Conservation (phyloP, 495 filamentous ascomycete genomes). For the Beverwykella pulmonaria region DNA sequence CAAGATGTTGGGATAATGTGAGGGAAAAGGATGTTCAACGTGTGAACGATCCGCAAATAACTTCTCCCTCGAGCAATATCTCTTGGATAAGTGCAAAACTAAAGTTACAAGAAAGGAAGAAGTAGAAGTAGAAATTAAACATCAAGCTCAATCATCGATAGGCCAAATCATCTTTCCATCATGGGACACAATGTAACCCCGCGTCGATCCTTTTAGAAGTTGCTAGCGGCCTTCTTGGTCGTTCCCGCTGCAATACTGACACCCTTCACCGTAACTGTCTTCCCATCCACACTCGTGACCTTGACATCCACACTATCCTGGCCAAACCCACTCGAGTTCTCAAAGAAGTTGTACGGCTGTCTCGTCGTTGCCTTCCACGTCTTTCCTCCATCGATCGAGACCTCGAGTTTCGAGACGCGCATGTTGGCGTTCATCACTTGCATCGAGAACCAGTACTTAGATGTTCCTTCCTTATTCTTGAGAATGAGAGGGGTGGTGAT, state of each 20-base stretch:
- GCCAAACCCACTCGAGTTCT: constrained; percentile 57
- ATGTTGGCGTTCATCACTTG: constrained; percentile 62
- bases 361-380: constrained; percentile 57
- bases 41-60: too few species aligned
- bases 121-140: background rate
- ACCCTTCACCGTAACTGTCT: constrained; percentile 41
- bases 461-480: constrained; percentile 61
- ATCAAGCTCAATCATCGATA: background rate
- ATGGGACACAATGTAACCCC: too few species aligned
- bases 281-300: constrained; percentile 56
- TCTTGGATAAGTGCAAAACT: background rate
- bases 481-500: constrained; percentile 56
- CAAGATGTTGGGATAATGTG: too few species aligned
- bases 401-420: constrained; percentile 55
- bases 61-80: too few species aligned
- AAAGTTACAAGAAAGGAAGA: background rate
- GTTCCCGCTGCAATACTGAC: constrained; percentile 13
- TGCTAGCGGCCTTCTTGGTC: constrained; percentile 26
- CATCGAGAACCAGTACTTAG: constrained; percentile 56
- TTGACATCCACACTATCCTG: constrained; percentile 56
- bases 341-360: constrained; percentile 63
- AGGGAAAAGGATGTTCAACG: too few species aligned
- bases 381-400: constrained; percentile 59
- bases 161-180: too few species aligned
- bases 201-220: too few species aligned